A percentile compares a stretch with the other conserved stretches of the same genome.
These are phyloP conservation scores for Pleurozium schreberi DNA, from an alignment of 225 moss, liverwort and hornwort species.

Conservation along the genomic window DNA sequence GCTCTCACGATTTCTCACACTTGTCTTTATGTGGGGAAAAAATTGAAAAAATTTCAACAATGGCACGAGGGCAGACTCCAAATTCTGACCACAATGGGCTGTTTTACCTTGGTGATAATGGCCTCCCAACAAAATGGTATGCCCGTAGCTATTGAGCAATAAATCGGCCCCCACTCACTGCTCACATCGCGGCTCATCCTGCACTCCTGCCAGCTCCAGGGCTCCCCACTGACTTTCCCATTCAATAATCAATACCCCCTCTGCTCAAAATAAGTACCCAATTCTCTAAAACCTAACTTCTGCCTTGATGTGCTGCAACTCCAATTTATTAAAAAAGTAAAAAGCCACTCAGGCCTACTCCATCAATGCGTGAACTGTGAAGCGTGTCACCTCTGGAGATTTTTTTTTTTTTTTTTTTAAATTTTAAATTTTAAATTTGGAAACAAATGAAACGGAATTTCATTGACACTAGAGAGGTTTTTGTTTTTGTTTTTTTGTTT, in stretches of 20 bases:
- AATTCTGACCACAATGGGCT: too few relatives aligned
- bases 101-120: too few relatives aligned
- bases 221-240: background rate
- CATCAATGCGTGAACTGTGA: background rate
- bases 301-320: background rate
- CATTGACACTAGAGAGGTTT: too few relatives aligned
- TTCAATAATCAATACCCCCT: background rate
- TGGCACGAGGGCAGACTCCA: too few relatives aligned
- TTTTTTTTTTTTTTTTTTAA: background rate
- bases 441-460: too few relatives aligned
- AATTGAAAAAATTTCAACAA: too few relatives aligned
- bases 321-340: background rate
- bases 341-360: background rate
- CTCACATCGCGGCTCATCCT: background rate
- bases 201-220: background rate
- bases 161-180: background rate
- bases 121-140: too few relatives aligned
- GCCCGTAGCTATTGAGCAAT: background rate
- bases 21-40: too few relatives aligned
- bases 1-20: too few relatives aligned
- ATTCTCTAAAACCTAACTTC: background rate
- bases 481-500: too few relatives aligned
- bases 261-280: background rate
- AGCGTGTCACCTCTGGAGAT: background rate
- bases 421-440: too few relatives aligned